These are phyloP conservation scores for Phytomonas serpens DNA, from an alignment of 208 protist species.

Conservation along the genomic window DNA sequence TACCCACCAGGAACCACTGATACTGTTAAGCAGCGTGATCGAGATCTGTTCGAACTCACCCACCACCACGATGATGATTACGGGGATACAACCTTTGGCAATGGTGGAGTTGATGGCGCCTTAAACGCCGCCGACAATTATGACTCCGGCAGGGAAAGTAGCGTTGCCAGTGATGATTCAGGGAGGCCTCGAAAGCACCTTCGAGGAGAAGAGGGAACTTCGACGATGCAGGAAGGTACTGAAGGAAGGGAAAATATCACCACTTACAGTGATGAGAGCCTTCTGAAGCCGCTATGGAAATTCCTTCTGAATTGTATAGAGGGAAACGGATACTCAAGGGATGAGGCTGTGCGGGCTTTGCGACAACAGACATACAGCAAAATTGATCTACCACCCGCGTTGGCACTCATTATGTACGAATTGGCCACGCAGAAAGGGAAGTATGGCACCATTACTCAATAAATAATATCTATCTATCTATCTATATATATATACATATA, in stretches of 20 bases:
- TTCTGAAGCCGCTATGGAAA: slow-evolving; percentile 52
- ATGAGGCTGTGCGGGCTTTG: slow-evolving; percentile 27
- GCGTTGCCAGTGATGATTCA: too few species aligned
- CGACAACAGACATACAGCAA: slow-evolving; percentile 32
- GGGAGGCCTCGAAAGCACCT: too few species aligned
- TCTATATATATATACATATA: slow-evolving; percentile 14
- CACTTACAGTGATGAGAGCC: slow-evolving; percentile 38
- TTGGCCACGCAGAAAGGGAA: slow-evolving; percentile 26
- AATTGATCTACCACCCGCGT: slow-evolving; percentile 32
- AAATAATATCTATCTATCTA: slow-evolving; percentile 11
- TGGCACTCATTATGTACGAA: slow-evolving; percentile 45
- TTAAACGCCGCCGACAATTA: too few species aligned
- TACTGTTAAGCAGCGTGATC: not conserved
- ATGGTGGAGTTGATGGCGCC: too few species aligned
- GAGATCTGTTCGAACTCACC: too few species aligned
- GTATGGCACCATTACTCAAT: slow-evolving; percentile 48
- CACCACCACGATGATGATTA: not conserved
- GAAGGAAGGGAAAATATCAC: not conserved
- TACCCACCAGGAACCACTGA: not conserved
- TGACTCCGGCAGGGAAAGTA: too few species aligned
- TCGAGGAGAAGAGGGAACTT: not conserved
- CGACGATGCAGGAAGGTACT: not conserved
- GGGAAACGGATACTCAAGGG: slow-evolving; percentile 22
- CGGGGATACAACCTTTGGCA: not conserved
- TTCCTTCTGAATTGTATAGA: slow-evolving; percentile 58